phyloP scores from a whole-genome alignment of 768 basidiomycete genomes.

The Podaxis sp. region DNA sequence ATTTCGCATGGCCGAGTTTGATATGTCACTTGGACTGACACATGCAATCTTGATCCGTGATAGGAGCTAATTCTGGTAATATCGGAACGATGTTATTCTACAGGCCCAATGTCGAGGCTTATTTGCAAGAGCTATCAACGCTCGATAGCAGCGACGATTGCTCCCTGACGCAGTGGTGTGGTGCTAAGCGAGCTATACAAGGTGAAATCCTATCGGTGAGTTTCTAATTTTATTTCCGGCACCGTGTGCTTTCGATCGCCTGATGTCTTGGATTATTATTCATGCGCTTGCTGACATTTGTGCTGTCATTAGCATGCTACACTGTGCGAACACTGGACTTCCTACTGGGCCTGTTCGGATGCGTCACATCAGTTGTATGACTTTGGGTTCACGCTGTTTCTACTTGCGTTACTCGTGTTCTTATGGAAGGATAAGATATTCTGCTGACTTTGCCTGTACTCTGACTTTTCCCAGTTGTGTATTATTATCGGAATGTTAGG shows the following conservation, averaged over 20 bases:
- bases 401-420: constrained; percentile 22
- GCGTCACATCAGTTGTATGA: constrained; percentile 16
- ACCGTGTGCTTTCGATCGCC: background rate
- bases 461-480: background rate
- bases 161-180: constrained; percentile 23
- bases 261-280: background rate
- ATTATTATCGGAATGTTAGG: background rate
- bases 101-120: constrained; percentile 10
- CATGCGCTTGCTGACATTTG: background rate
- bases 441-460: background rate
- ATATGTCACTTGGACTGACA: background rate
- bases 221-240: constrained; percentile 5
- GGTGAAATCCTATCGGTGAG: constrained; percentile 22
- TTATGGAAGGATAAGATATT: constrained; percentile 28
- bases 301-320: constrained; percentile 24
- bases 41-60: constrained; percentile 6
- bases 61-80: constrained; percentile 13
- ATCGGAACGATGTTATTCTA: constrained; percentile 13
- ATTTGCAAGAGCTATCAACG: constrained; percentile 23
- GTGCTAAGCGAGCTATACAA: constrained; percentile 23
- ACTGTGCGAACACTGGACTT: constrained; percentile 30
- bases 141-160: constrained; percentile 13
- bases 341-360: constrained; percentile 18
- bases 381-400: constrained; percentile 20
- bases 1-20: background rate